Evolutionary conservation across 768 basidiomycete species (phyloP).

Genomic region (Coprinopsis cinerea): DNA sequence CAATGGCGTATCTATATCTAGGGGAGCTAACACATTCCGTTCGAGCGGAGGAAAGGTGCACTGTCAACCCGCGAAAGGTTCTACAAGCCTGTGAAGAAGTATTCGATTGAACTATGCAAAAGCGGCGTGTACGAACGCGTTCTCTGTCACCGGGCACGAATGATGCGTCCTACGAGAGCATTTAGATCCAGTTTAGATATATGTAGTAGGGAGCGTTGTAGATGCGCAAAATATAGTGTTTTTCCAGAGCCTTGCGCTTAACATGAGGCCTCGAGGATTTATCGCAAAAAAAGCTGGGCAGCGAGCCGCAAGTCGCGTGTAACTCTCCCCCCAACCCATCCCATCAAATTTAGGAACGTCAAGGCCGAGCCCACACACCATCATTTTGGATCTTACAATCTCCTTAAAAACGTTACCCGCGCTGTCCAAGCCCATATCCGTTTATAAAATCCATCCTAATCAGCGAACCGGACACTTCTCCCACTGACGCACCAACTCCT

Average conservation of each 20-base stretch:
- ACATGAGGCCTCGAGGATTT: conserved; percentile 23
- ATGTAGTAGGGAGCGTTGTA: too few relatives aligned
- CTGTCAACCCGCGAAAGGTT: too few relatives aligned
- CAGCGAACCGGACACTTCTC: conserved; percentile 8
- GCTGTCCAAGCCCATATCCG: conserved; percentile 21
- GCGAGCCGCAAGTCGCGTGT: conserved; percentile 21
- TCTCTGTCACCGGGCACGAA: too few relatives aligned
- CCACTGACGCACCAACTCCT: neutral
- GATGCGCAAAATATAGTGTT: too few relatives aligned
- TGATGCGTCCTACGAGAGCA: neutral
- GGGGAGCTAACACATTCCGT: too few relatives aligned
- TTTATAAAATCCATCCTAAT: conserved; percentile 22
- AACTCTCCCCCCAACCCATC: conserved; percentile 18
- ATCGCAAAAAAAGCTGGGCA: too few relatives aligned
- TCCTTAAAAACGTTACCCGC: conserved; percentile 23
- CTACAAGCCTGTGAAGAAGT: too few relatives aligned
- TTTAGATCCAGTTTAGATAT: conserved; percentile 4
- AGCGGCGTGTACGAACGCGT: too few relatives aligned
- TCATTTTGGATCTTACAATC: conserved; percentile 24
- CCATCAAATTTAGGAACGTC: conserved; percentile 20
- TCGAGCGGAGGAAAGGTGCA: too few relatives aligned
- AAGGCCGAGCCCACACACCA: conserved; percentile 21
- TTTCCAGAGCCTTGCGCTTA: conserved; percentile 23
- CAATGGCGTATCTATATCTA: too few relatives aligned
- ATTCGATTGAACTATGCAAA: too few relatives aligned